Percentiles rank a stretch among this genome's conserved stretches.
phyloP scores from a whole-genome alignment of 768 basidiomycete genomes.

The Cystofilobasidium bisporidii region DNA sequence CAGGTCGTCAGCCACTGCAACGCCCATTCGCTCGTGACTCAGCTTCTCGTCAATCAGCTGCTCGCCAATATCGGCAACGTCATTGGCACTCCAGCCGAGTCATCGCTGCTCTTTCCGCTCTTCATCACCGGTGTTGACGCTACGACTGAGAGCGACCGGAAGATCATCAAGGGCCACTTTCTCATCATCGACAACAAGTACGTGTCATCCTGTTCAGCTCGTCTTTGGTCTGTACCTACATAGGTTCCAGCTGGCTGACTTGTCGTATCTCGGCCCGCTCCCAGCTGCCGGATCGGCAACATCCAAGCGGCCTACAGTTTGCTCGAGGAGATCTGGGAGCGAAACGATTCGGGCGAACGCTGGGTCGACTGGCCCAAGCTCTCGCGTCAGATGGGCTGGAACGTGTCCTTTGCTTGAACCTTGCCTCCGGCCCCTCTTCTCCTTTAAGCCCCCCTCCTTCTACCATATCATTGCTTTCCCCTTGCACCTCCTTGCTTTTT shows the following conservation, averaged over 20 bases:
- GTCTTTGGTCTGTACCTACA: background rate
- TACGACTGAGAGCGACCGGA: constrained; percentile 22
- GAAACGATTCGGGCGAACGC: constrained; percentile 19
- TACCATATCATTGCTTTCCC: too few species aligned
- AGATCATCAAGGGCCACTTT: constrained; percentile 21
- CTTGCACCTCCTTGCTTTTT: too few species aligned
- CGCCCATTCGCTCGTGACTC: constrained; percentile 23
- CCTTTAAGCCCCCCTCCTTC: too few species aligned
- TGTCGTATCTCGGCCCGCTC: background rate
- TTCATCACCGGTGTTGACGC: constrained; percentile 27
- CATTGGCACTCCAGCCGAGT: constrained; percentile 26
- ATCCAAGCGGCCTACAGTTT: constrained; percentile 20
- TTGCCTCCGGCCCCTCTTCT: too few species aligned
- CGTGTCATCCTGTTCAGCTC: background rate
- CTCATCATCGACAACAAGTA: constrained; percentile 22
- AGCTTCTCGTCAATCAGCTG: constrained; percentile 24
- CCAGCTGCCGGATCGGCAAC: constrained; percentile 27
- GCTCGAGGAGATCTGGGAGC: constrained; percentile 23
- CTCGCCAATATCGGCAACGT: constrained; percentile 23
- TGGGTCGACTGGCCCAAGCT: constrained; percentile 23
- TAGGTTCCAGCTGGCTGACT: too few species aligned
- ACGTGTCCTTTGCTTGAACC: constrained; percentile 21
- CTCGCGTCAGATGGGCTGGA: constrained; percentile 21
- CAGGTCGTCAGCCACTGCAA: constrained; percentile 25
- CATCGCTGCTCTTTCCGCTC: constrained; percentile 24